A percentile compares a stretch with the other conserved stretches of the same genome.
Evolutionary conservation across 148 eudicot species (phyloP).

Genomic region (Cornus suecica): DNA sequence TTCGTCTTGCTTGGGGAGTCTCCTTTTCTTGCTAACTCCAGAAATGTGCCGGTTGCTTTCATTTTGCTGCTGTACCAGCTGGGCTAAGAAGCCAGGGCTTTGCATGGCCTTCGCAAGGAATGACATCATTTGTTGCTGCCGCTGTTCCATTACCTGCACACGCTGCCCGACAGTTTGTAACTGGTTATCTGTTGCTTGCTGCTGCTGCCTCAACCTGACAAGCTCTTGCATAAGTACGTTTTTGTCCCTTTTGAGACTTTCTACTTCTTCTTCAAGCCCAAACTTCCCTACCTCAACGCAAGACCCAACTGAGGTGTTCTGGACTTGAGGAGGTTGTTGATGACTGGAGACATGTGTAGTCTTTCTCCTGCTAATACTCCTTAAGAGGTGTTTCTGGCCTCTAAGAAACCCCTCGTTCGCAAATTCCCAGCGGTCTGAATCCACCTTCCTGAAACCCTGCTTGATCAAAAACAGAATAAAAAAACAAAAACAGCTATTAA

Average conservation of each 20-base stretch:
- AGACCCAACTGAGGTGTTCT: slow-evolving; percentile 36
- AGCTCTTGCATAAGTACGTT: slow-evolving; percentile 80
- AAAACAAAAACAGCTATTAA: slow-evolving; percentile 20
- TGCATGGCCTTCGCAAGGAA: slow-evolving; percentile 89
- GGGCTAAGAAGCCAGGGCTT: slow-evolving; percentile 66
- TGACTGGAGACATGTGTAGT: slow-evolving; percentile 39
- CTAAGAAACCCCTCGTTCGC: slow-evolving; percentile 71
- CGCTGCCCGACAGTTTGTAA: slow-evolving; percentile 69
- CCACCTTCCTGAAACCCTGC: slow-evolving; percentile 82
- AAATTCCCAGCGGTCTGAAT: slow-evolving; percentile 72
- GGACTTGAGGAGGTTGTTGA: slow-evolving; percentile 36
- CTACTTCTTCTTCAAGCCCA: slow-evolving; percentile 75
- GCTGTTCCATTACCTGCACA: slow-evolving; percentile 73
- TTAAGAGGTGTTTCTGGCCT: slow-evolving; percentile 72
- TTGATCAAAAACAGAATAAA: slow-evolving; percentile 14
- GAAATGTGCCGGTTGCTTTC: slow-evolving; percentile 50
- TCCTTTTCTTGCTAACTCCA: slow-evolving; percentile 66
- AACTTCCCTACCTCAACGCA: slow-evolving; percentile 63
- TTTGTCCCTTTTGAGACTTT: slow-evolving; percentile 69
- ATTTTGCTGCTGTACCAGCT: slow-evolving; percentile 62
- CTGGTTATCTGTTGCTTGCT: slow-evolving; percentile 69
- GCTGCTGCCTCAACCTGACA: slow-evolving; percentile 70
- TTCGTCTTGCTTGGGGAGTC: slow-evolving; percentile 60
- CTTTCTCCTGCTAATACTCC: slow-evolving; percentile 67
- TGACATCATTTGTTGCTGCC: slow-evolving; percentile 79